phyloP scores from a whole-genome alignment of 2,329 filamentous ascomycete genomes.

The Phialocephala sp. region DNA sequence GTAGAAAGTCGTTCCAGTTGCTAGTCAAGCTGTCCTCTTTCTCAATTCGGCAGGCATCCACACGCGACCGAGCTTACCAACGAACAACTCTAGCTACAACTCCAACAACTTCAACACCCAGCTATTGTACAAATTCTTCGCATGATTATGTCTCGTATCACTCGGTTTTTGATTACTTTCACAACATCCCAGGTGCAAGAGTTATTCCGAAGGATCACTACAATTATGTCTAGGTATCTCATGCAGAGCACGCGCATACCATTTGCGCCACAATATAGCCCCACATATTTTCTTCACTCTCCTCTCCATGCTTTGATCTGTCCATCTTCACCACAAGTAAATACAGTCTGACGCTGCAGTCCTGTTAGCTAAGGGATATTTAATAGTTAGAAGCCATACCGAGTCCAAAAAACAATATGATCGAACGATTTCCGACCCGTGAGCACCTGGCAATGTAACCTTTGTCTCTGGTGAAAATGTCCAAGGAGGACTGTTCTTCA shows the following conservation, averaged over 20 bases:
- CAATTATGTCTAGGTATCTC: neutral
- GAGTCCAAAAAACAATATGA: slow-evolving; percentile 69
- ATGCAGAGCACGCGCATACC: too few species aligned
- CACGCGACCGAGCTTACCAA: slow-evolving; percentile 14
- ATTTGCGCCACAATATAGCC: neutral
- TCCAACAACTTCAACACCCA: neutral
- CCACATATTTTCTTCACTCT: slow-evolving; percentile 25
- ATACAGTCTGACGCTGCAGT: slow-evolving; percentile 42
- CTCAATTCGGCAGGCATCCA: slow-evolving; percentile 8
- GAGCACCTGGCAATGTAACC: slow-evolving; percentile 65
- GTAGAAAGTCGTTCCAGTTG: slow-evolving; percentile 27
- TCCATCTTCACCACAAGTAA: slow-evolving; percentile 49
- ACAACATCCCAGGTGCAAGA: neutral
- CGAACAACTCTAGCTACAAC: neutral
- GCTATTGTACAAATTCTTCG: neutral
- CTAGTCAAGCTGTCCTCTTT: slow-evolving; percentile 39
- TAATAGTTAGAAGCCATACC: slow-evolving; percentile 38
- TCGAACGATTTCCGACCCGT: slow-evolving; percentile 67
- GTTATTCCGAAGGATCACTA: neutral
- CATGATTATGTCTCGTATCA: neutral
- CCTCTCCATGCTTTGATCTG: slow-evolving; percentile 47
- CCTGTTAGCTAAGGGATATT: slow-evolving; percentile 1
- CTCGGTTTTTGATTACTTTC: neutral
- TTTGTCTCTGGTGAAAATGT: slow-evolving; percentile 58
- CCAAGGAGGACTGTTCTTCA: slow-evolving; percentile 61